phyloP scores from a whole-genome alignment of 2,329 filamentous ascomycete genomes.

The Nigrospora sphaerica region DNA sequence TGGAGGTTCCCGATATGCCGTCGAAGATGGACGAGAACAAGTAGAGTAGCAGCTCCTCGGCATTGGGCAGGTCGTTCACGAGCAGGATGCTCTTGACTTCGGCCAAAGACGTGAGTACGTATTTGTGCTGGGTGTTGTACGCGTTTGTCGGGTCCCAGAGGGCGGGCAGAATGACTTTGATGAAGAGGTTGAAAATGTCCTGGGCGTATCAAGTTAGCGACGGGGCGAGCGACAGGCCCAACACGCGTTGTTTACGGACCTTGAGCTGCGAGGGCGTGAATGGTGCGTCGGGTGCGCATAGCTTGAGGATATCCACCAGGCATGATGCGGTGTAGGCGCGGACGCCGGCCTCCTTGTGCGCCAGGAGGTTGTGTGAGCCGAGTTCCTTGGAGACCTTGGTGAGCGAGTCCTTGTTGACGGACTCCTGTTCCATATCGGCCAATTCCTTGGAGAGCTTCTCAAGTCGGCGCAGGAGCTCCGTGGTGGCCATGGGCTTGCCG shows the following conservation, averaged over 20 bases:
- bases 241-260: constrained; percentile 41
- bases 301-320: constrained; percentile 83
- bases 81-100: constrained; percentile 94
- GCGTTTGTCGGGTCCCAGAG: constrained; percentile 80
- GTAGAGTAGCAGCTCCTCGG: constrained; percentile 70
- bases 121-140: constrained; percentile 90
- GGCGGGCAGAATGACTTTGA: constrained; percentile 75
- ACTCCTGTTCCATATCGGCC: constrained; percentile 78
- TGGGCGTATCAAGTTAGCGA: constrained; percentile 27
- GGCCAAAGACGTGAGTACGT: constrained; percentile 79
- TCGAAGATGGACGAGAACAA: constrained; percentile 91
- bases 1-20: constrained; percentile 73
- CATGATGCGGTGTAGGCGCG: constrained; percentile 84
- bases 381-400: constrained; percentile 79
- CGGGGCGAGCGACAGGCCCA: background rate
- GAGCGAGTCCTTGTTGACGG: constrained; percentile 75
- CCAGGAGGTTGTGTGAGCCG: constrained; percentile 71
- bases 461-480: constrained; percentile 74
- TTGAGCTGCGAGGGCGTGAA: constrained; percentile 87
- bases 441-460: constrained; percentile 78
- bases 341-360: constrained; percentile 90
- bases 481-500: constrained; percentile 79
- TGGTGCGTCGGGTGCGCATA: constrained; percentile 91
- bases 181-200: constrained; percentile 90
- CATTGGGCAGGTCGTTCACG: constrained; percentile 77